Percentiles rank a stretch among this genome's conserved stretches.
Evolutionary conservation across 2,329 filamentous ascomycete species (phyloP).

Genomic region (Sclerotinia spermophila): DNA sequence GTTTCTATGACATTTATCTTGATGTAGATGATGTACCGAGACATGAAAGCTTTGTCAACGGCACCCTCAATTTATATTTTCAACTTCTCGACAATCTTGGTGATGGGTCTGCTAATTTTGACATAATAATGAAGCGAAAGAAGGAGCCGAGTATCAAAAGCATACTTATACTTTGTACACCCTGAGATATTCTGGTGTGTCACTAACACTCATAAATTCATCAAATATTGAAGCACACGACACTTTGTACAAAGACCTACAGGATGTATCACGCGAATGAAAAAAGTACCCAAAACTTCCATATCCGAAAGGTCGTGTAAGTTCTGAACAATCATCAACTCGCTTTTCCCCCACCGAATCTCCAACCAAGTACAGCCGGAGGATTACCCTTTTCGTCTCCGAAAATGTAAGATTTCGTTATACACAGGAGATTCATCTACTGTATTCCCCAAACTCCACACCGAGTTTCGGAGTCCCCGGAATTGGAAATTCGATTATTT

Average conservation of each 20-base stretch:
- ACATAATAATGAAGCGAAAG: background rate
- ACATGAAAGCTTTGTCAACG: background rate
- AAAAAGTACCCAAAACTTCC: background rate
- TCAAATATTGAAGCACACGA: background rate
- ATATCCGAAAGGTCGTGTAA: background rate
- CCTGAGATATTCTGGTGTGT: background rate
- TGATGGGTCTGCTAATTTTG: background rate
- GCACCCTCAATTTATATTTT: background rate
- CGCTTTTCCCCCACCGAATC: background rate
- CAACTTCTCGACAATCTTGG: background rate
- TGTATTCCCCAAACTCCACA: background rate
- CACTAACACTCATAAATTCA: background rate
- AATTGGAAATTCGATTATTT: background rate
- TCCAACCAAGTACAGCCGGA: background rate
- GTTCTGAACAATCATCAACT: background rate
- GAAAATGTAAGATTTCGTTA: background rate
- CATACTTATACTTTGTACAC: background rate
- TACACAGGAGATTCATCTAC: background rate
- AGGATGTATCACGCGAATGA: constrained; percentile 35
- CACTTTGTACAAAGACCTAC: background rate
- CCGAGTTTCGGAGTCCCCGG: constrained; percentile 2
- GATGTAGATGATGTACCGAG: background rate
- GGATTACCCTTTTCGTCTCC: background rate
- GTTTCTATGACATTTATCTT: background rate
- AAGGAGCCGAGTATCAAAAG: background rate